Percentiles rank a stretch among this genome's conserved stretches.
Conservation (phyloP, 768 basidiomycete species). For the Lentinus brumalis region DNA sequence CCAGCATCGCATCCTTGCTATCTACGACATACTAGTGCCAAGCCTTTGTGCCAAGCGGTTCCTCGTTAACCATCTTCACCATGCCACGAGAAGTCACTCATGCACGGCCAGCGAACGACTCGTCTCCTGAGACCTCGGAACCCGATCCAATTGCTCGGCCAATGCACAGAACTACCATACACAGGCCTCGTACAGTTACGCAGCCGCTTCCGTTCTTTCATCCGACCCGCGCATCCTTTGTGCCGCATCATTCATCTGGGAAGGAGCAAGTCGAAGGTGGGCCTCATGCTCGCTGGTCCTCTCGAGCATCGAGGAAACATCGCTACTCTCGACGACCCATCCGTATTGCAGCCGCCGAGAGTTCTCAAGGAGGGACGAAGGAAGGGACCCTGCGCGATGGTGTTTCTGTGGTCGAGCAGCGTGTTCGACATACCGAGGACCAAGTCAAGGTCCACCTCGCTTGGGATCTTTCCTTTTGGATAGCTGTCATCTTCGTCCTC, state of each 20-base stretch:
- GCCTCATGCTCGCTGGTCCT: slow-evolving; percentile 38
- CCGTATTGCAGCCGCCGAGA: slow-evolving; percentile 1
- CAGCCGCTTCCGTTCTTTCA: slow-evolving; percentile 32
- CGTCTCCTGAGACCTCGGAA: too few relatives aligned
- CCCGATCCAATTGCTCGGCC: background rate
- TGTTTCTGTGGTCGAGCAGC: slow-evolving; percentile 15
- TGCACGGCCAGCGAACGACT: too few relatives aligned
- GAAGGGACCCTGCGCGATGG: background rate
- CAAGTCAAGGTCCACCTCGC: slow-evolving; percentile 23
- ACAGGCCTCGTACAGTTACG: slow-evolving; percentile 4
- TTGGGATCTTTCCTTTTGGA: slow-evolving; percentile 30
- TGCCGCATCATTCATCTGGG: background rate
- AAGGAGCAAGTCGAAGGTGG: slow-evolving; percentile 2
- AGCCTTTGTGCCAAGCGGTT: too few relatives aligned
- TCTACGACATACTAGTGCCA: too few relatives aligned
- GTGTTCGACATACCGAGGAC: slow-evolving; percentile 18
- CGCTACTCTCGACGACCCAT: slow-evolving; percentile 19
- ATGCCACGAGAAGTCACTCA: too few relatives aligned
- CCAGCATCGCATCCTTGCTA: too few relatives aligned
- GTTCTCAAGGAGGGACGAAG: background rate
- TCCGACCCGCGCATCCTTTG: slow-evolving; percentile 38
- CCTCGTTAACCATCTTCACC: too few relatives aligned
- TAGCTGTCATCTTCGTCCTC: slow-evolving; percentile 27
- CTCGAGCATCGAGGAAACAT: slow-evolving; percentile 34
- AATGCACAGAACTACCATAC: background rate